Base-by-base conservation (phyloP, 768 basidiomycete species). In the Phlegmacium glaucopus region DNA sequence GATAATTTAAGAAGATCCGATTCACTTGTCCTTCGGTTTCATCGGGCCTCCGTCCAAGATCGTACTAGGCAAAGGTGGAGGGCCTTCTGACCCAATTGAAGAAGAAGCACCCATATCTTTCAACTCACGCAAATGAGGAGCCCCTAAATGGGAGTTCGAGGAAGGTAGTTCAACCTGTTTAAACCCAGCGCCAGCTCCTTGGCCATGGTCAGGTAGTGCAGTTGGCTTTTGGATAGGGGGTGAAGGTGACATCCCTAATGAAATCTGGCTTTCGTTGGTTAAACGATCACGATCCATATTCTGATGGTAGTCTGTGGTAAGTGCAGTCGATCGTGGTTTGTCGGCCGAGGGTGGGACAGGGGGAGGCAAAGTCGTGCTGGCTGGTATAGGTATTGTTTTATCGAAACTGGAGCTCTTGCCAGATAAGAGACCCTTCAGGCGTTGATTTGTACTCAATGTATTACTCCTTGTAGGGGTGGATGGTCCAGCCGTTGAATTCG, bases 341-440 rank as follows among this genome's bases (percentile, higher is more conserved):
- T 60, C 61, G 28, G 64, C 49, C 25, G 53, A 43, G 11, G 57
- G 54, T 16, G 62, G 59, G 10, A 56, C 52, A 25, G 58, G 57
- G 16, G 57, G 57, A n/a, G 57, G 58, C n/a, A 56, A 57, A 45
- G 57, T 51, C 11, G 55, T 56, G 40, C 54, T 56, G 15, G 42
- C 51, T 12, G 58, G 54, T 26, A 41, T 61, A 50, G 44, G 65
- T 39, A 41, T 63, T 44, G 44, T 65, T 59, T 30, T 62, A 54
- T 43, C 56, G 69, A 63, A 49, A 61, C 61, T 61, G n/a, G 67
- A 50, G 12, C 64, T 56, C 47, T 62, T 67, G 4, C 70, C 67
- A 28, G 74, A 72, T 45, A 78, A 57, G 25, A 77, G 57, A 3
- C 76, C 74, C 50, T 70, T 74, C 22, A 76, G 55, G 27, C 77